Conservation (phyloP, 2,329 filamentous ascomycete genomes). For the Trichoderma sp. region DNA sequence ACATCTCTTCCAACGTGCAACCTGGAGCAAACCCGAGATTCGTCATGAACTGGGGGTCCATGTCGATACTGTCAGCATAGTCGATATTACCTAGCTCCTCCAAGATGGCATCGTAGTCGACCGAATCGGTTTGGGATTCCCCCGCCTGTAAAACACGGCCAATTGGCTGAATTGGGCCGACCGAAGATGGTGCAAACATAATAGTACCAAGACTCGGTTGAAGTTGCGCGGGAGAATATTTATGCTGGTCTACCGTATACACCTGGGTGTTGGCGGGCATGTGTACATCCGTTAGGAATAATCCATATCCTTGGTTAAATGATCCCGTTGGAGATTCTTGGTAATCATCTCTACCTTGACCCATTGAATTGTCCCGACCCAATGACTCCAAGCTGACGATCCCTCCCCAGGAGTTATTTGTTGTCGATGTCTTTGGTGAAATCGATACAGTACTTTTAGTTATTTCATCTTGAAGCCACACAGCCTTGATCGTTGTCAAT, state of each 20-base stretch:
- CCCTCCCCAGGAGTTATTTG: not conserved
- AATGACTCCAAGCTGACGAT: not conserved
- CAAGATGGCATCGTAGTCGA: constrained; percentile 11
- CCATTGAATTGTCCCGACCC: not conserved
- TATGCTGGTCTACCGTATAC: not conserved
- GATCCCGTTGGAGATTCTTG: not conserved
- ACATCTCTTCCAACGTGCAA: constrained; percentile 1
- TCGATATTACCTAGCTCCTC: constrained; percentile 14
- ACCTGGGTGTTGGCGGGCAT: not conserved
- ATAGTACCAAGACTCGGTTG: not conserved
- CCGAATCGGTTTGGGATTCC: not conserved
- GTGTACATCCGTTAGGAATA: not conserved
- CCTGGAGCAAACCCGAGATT: constrained; percentile 15
- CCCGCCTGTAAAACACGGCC: not conserved
- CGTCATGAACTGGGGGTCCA: constrained; percentile 15
- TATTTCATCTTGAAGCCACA: not conserved
- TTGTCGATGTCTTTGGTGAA: not conserved
- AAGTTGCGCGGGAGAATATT: constrained; percentile 7
- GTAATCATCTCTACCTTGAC: not conserved
- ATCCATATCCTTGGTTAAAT: not conserved
- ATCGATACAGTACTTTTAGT: not conserved
- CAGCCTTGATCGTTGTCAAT: not conserved
- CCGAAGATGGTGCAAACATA: not conserved
- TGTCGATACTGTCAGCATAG: constrained; percentile 2
- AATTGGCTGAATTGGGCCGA: not conserved